These are phyloP conservation scores for Nematocida sp. DNA, from an alignment of 371 early-diverging fungal genomes.

Conservation along the genomic window DNA sequence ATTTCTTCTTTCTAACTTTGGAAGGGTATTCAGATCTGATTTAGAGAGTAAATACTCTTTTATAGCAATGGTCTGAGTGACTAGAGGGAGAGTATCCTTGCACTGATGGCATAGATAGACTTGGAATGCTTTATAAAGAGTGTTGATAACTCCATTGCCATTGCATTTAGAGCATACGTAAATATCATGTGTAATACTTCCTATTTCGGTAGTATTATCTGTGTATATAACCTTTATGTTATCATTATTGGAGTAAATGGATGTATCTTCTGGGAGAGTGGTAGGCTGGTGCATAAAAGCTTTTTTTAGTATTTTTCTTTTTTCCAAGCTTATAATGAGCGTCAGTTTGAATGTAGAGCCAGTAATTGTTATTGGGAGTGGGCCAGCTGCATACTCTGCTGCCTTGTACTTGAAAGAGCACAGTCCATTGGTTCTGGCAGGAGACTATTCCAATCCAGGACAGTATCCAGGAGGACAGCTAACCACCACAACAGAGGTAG, in stretches of 20 bases:
- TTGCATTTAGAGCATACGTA: conserved; percentile 52
- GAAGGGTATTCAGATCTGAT: conserved; percentile 55
- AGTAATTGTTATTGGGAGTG: conserved; percentile 68
- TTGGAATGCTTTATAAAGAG: conserved; percentile 53
- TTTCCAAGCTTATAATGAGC: conserved; percentile 32
- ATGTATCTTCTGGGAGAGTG: not conserved
- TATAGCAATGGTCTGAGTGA: conserved; percentile 59
- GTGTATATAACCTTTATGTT: not conserved
- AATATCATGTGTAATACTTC: conserved; percentile 18
- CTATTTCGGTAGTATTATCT: not conserved
- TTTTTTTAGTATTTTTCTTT: conserved; percentile 36
- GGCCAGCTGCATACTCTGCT: conserved; percentile 87
- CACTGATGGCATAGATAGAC: conserved; percentile 55
- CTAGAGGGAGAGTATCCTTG: conserved; percentile 48
- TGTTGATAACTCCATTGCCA: conserved; percentile 38
- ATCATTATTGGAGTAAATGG: not conserved
- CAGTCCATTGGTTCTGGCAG: conserved; percentile 83
- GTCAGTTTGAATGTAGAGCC: conserved; percentile 35
- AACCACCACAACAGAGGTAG: conserved; percentile 66
- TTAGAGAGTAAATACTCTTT: conserved; percentile 59
- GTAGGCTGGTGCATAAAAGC: not conserved
- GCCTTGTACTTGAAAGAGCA: conserved; percentile 84
- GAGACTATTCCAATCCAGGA: conserved; percentile 78
- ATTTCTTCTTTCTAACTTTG: conserved; percentile 54
- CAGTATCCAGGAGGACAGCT: conserved; percentile 73